Evolutionary conservation across 2,329 filamentous ascomycete species (phyloP), one percentile per base, ranked within the genome.

Genomic region (Cercospora nicotianae): DNA sequence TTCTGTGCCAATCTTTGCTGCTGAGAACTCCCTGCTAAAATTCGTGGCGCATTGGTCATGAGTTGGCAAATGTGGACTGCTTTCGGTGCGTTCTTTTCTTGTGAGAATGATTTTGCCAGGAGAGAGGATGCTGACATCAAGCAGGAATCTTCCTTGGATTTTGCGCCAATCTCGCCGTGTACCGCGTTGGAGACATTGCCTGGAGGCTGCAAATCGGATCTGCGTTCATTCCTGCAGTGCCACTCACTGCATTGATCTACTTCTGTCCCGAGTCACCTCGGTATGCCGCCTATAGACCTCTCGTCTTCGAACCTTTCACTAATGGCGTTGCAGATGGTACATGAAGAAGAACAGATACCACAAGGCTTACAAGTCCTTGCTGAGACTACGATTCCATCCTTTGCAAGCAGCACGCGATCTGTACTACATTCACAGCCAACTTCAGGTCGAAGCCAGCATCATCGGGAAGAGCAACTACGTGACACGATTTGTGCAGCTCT

Each of bases 21-120:
- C 86, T 0, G 86, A 87, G 73, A 87, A 85, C 66, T 81, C 82
- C 86, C 86, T 3, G 82, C 85, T 9, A 78, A 83, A 1, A 84
- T 88, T 67, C 82, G 86, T 57, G 86, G 86, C 66, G 85, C 81
- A 18, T 75, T 87, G 39, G 86, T 87, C 58, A 87, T 87, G 84
- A 81, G 77, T 33, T 86, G 84, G 81, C 83, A 84, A 61, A 73
- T 83, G 67, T 84, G 80, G 79, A 81, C 64, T 20, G 64, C 63
- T 26, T 65, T 65, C 18, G 63, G 53, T 60, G 20, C 8, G 42
- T 5, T 10, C 9, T 3, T 48, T 12, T 45, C 39, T 18, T 5
- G 33, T 5, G 5, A 13, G 16, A 13, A 13, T 1, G 3, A 36
- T 13, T 5, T 12, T 36, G 12, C 12, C 12, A 13, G 33, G 1